Base-by-base conservation (phyloP, 768 basidiomycete species). In the Collybiopsis confluens region DNA sequence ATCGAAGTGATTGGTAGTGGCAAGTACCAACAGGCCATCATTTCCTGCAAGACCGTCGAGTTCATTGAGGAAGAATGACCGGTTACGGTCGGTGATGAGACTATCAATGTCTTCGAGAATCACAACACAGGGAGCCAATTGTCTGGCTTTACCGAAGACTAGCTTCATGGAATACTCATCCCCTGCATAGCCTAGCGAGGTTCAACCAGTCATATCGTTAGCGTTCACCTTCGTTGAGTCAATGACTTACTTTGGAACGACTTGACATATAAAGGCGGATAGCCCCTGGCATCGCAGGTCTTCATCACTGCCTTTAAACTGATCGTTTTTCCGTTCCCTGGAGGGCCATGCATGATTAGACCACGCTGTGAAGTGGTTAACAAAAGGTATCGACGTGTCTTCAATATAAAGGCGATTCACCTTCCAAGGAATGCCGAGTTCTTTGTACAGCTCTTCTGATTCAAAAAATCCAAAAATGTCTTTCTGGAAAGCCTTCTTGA, bases 1-100 rank as follows among this genome's bases (percentile, higher is more conserved):
- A 38, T 92, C 88, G 56, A 92, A 85, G 66, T 93, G 89, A 64
- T 93, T 94, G 23, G 92, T 93, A 1, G 89, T 82, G 16, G 80
- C 85, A 52, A 92, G 84, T 60, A 92, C 71, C 26, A 93, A 77
- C 9, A 94, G 59, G 0, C 92, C 92, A 56, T 92, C 83, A 61
- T 92, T 92, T 27, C 82, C 79, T 62, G 86, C 82, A 28, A 92
- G 66, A 1, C 91, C 91, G 57, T 93, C 91, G 7, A 90, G 70
- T 64, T 92, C 86, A 62, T 94, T 94, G 45, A 94, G 74, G 80
- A 93, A 93, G 75, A 90, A 92, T 2, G 89, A 89, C 27, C 90
- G 81, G 62, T 92, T 92, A 6, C 63, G 46, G 61, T 90, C 81
- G 56, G 81, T 89, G 70, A 94, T 88, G 35, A 92, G 75, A 58